phyloP scores from a whole-genome alignment of 805 yeast genomes.

The Hanseniaspora vineae region DNA sequence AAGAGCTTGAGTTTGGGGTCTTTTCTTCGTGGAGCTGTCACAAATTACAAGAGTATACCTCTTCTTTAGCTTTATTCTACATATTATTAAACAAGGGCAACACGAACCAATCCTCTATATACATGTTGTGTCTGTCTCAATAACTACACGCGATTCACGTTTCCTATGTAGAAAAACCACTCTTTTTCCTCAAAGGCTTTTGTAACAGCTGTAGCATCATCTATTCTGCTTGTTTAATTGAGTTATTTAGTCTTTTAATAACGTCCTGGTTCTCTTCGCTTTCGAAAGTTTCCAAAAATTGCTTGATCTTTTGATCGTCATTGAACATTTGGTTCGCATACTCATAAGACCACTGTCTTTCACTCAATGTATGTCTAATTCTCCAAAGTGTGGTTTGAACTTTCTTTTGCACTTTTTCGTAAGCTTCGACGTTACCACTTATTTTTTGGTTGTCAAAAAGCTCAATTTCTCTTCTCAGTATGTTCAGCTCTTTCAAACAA shows the following conservation, averaged over 20 bases:
- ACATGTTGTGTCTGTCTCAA: no score
- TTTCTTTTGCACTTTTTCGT: conserved; percentile 26
- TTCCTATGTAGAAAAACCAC: no score
- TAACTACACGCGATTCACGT: no score
- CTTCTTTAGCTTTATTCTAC: no score
- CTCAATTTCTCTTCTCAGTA: conserved; percentile 61
- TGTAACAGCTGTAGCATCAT: no score
- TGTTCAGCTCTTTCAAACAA: conserved; percentile 71
- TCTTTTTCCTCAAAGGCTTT: no score
- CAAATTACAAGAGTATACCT: no score
- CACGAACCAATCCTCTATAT: no score
- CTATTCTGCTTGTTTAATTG: neutral
- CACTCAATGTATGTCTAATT: conserved; percentile 77
- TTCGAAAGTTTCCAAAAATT: conserved; percentile 12
- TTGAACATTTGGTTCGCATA: conserved; percentile 26
- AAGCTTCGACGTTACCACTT: conserved; percentile 22
- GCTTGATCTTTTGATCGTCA: conserved; percentile 28
- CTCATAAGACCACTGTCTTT: conserved; percentile 62
- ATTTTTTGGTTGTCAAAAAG: conserved; percentile 28
- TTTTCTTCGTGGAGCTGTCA: no score
- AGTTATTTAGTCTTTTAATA: conserved; percentile 1
- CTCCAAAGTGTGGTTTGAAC: conserved; percentile 58
- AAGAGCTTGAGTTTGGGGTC: no score
- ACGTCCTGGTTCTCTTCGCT: conserved; percentile 19
- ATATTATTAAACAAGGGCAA: no score